Base-by-base conservation (phyloP, 805 yeast genomes). In the Ogataea nitratoaversa region DNA sequence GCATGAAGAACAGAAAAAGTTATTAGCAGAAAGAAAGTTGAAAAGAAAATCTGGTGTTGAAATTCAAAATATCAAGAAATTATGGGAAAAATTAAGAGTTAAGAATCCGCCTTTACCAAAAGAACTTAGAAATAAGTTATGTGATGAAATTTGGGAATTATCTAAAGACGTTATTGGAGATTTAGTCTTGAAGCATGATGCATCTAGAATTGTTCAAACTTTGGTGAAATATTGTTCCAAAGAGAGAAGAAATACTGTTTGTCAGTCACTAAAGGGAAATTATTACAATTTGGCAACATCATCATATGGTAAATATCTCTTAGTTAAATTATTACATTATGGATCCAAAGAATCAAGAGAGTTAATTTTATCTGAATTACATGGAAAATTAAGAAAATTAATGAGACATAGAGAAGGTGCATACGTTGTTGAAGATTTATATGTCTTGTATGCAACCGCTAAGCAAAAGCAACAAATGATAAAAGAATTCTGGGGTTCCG, bases 351-450 rank as follows among this genome's bases (percentile, higher is more conserved):
- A 82, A 23, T 79, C 90, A 1, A 76, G 96, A 54, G 83, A 79
- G 39, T 52, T 78, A 28, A 83, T 91, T 41, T 72, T 90, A 41
- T 74, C 82, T 56, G 96, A 89, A 66, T 72, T 91, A 50, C 95
- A 89, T 57, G 99, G 99, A 36, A 82, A 82, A 53, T 76, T 87
- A 56, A 76, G 96, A 62, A 91, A 88, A 65, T 71, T 91, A 43
- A 88, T 91, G 93, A 81, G 95, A 71, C 97, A 91, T 67, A 83
- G 85, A 68, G 98, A 91, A 72, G 99, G 97, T 66, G 98, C 98
- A 12, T 89, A 91, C 56, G 98, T 91, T 30, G 89, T 90, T 49
- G 98, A 91, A 66, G 99, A 91, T 71, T 71, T 87, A 56, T 91
- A 72, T 59, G 86, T 87, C 19, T 76, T 89, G 42, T 91, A 90